Percentiles rank a stretch among this genome's conserved stretches.
These are phyloP conservation scores for Cyberlindnera mycetangii DNA, from an alignment of 805 yeast genomes.

Conservation along the genomic window DNA sequence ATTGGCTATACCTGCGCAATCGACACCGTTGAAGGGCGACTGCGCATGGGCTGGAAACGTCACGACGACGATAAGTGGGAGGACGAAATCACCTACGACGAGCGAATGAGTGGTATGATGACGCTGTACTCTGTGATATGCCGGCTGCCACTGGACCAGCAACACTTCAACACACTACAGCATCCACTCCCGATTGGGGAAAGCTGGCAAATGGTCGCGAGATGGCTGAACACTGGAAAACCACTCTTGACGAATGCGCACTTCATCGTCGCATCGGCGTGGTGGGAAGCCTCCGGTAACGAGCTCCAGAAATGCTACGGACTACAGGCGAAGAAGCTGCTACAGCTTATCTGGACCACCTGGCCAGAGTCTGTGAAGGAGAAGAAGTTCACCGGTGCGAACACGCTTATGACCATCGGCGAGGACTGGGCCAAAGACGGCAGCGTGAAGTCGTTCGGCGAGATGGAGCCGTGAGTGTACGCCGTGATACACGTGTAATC, in stretches of 20 bases:
- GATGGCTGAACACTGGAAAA: constrained; percentile 58
- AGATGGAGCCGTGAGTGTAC: constrained; percentile 33
- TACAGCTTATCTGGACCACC: constrained; percentile 41
- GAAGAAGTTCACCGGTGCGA: constrained; percentile 68
- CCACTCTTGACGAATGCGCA: constrained; percentile 62
- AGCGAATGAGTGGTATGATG: constrained; percentile 82
- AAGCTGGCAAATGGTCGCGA: constrained; percentile 72
- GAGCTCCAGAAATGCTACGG: constrained; percentile 60
- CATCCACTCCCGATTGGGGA: constrained; percentile 58
- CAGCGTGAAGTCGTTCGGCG: constrained; percentile 37
- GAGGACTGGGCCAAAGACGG: constrained; percentile 69
- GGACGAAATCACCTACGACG: constrained; percentile 69
- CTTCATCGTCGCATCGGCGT: constrained; percentile 65
- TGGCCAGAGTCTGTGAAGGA: constrained; percentile 56
- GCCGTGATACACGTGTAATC: no score
- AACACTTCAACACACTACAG: constrained; percentile 26
- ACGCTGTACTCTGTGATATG: constrained; percentile 78
- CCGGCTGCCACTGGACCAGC: constrained; percentile 38
- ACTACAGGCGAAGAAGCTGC: constrained; percentile 62
- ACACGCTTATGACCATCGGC: constrained; percentile 69
- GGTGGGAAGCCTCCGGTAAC: constrained; percentile 87
- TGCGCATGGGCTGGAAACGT: constrained; percentile 85
- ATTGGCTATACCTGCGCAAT: constrained; percentile 77
- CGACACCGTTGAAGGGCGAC: constrained; percentile 79
- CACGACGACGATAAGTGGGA: constrained; percentile 39